Evolutionary conservation across 2,329 filamentous ascomycete species (phyloP).

Genomic region (Diaporthe ampelina): DNA sequence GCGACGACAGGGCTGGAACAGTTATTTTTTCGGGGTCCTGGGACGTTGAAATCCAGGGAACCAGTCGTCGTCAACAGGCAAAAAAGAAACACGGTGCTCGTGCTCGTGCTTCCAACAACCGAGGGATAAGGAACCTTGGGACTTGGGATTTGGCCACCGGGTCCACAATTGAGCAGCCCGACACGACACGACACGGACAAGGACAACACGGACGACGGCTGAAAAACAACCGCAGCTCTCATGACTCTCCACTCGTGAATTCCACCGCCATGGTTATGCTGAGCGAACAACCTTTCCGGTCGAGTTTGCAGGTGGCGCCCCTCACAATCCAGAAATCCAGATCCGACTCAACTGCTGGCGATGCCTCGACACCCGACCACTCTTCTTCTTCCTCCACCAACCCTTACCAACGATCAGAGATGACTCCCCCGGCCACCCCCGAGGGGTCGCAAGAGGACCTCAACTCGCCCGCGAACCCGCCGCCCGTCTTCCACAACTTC

Average conservation of each 20-base stretch:
- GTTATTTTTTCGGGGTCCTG: slow-evolving; percentile 1
- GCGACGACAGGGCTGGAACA: slow-evolving; percentile 18
- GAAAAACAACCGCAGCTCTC: slow-evolving; percentile 43
- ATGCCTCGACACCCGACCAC: slow-evolving; percentile 34
- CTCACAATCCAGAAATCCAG: slow-evolving; percentile 65
- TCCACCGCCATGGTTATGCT: slow-evolving; percentile 62
- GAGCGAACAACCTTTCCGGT: slow-evolving; percentile 63
- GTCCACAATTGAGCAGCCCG: slow-evolving; percentile 21
- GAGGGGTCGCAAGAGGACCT: slow-evolving; percentile 75
- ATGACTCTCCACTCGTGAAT: slow-evolving; percentile 54
- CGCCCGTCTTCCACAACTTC: slow-evolving; percentile 91
- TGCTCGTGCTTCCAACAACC: slow-evolving; percentile 29
- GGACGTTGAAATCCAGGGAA: slow-evolving; percentile 12
- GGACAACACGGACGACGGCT: slow-evolving; percentile 22
- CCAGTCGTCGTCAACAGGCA: background rate
- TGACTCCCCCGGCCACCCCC: slow-evolving; percentile 84
- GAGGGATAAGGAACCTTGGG: slow-evolving; percentile 24
- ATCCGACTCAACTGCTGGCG: slow-evolving; percentile 45
- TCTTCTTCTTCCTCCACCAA: slow-evolving; percentile 46
- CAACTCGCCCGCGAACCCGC: slow-evolving; percentile 58
- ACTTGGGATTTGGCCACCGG: slow-evolving; percentile 12
- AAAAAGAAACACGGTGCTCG: slow-evolving; percentile 24
- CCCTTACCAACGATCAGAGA: slow-evolving; percentile 68
- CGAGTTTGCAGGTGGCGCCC: slow-evolving; percentile 74
- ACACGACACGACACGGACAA: slow-evolving; percentile 30